Base-by-base conservation (phyloP, 768 basidiomycete species). In the Pisolithus tinctorius region DNA sequence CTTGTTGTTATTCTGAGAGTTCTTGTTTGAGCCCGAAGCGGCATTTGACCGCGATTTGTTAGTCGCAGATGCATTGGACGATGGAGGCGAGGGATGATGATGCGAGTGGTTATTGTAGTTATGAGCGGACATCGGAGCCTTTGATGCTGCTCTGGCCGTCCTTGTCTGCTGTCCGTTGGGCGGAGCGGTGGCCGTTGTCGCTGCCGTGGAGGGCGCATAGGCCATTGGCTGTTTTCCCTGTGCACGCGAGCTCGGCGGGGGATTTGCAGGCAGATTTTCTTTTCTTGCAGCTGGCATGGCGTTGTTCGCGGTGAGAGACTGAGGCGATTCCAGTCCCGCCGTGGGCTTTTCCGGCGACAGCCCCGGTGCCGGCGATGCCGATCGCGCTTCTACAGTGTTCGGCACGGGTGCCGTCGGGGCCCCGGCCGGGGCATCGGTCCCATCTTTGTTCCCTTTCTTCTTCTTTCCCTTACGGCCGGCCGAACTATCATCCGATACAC, bases 171-270 rank as follows among this genome's bases (percentile, higher is more conserved):
- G 66, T 23, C 60, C 65, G 55, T 69, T 69, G 44, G 54, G 60
- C 27, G 61, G 55, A 16, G 60, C 53, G 14, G 58, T 51, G 13
- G 56, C 43, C 37, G 58, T 60, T 73, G 75, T 60, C 68, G 73
- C 68, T 66, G 67, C 57, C 49, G 61, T 45, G 1, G 65, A 29
- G 0, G 58, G 68, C 10, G 54, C 55, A 64, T 92, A 92, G 2
- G 84, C 76, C 91, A 93, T 93, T 30, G 91, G 92, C 62, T 91
- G 88, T 74, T 95, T 95, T 59, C 92, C 92, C 57, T 88, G 88
- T 23, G 91, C 90, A 14, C 92, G 80, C 47, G 88, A 88, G 54
- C 82, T 85, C 34, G 86, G 90, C 38, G 77, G 79, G 29, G 79
- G 78, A 47, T 67, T 62, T 17, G 58, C 41, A 16, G 64, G 48